A percentile compares a stretch with the other conserved stretches of the same genome.
Conservation (phyloP, 2,329 filamentous ascomycete species). For the Monilinia fructicola region DNA sequence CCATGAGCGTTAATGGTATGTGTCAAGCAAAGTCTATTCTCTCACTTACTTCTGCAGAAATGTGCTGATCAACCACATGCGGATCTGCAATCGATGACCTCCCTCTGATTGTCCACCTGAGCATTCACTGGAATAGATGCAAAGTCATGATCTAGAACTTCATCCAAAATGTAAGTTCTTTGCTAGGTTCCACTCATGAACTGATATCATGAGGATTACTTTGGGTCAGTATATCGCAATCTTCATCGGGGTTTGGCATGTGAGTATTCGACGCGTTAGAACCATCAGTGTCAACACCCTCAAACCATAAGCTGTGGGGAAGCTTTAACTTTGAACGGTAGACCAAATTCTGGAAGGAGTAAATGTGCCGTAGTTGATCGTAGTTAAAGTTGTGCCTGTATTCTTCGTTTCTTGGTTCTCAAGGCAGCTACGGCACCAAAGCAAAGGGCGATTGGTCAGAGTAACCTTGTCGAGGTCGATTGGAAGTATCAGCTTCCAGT, state of each 20-base stretch:
- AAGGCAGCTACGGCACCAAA: too few species aligned
- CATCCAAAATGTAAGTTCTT: conserved; percentile 39
- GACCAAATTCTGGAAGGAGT: conserved; percentile 38
- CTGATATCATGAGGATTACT: conserved; percentile 40
- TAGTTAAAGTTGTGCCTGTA: conserved; percentile 4
- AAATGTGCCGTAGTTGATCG: conserved; percentile 28
- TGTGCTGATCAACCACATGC: conserved; percentile 39
- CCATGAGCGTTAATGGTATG: background rate
- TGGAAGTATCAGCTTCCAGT: too few species aligned
- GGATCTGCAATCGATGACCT: conserved; percentile 39
- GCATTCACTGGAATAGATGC: conserved; percentile 37
- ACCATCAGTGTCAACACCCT: conserved; percentile 39
- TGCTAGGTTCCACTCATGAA: conserved; percentile 37
- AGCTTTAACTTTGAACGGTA: conserved; percentile 31
- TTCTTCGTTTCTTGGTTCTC: too few species aligned
- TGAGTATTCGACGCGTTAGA: conserved; percentile 37
- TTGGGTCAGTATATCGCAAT: conserved; percentile 39
- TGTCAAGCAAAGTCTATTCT: conserved; percentile 28
- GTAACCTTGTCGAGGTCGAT: too few species aligned
- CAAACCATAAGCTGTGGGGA: conserved; percentile 27
- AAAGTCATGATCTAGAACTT: conserved; percentile 39
- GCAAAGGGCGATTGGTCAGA: too few species aligned
- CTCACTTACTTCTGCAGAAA: conserved; percentile 31
- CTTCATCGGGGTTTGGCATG: conserved; percentile 22
- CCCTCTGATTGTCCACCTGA: conserved; percentile 33